These are phyloP conservation scores for Talaromyces atroroseus DNA, from an alignment of 2,329 filamentous ascomycete species.

Conservation along the genomic window DNA sequence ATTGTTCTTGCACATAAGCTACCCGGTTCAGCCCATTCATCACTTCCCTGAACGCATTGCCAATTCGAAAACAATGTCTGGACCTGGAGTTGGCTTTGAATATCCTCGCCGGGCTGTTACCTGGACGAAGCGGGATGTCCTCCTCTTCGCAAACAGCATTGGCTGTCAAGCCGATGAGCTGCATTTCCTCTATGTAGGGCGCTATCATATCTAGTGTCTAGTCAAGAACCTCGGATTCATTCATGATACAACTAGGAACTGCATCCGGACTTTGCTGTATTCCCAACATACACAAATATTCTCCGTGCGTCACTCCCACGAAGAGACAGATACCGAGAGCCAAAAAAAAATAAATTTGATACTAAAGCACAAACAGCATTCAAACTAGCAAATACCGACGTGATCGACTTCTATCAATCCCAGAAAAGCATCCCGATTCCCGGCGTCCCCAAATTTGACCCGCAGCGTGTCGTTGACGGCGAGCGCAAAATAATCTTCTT, in stretches of 20 bases:
- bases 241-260: conserved; percentile 60
- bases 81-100: conserved; percentile 65
- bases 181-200: conserved; percentile 79
- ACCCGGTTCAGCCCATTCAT: too few relatives aligned
- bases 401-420: conserved; percentile 76
- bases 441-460: conserved; percentile 70
- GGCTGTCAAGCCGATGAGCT: conserved; percentile 80
- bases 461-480: conserved; percentile 70
- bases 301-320: conserved; percentile 54
- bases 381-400: conserved; percentile 69
- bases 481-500: conserved; percentile 74
- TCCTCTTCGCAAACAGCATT: conserved; percentile 88
- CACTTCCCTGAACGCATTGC: conserved; percentile 7
- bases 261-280: conserved; percentile 77
- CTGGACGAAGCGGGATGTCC: conserved; percentile 81
- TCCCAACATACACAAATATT: conserved; percentile 81
- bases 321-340: not conserved
- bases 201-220: not conserved
- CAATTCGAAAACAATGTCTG: conserved; percentile 32
- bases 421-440: conserved; percentile 64
- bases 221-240: not conserved
- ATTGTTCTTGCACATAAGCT: not conserved
- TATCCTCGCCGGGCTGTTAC: conserved; percentile 70
- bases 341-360: not conserved
- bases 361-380: conserved; percentile 49